Base-by-base conservation (phyloP, 352 stramenopile species). In the Globisporangium acanthophoron region DNA sequence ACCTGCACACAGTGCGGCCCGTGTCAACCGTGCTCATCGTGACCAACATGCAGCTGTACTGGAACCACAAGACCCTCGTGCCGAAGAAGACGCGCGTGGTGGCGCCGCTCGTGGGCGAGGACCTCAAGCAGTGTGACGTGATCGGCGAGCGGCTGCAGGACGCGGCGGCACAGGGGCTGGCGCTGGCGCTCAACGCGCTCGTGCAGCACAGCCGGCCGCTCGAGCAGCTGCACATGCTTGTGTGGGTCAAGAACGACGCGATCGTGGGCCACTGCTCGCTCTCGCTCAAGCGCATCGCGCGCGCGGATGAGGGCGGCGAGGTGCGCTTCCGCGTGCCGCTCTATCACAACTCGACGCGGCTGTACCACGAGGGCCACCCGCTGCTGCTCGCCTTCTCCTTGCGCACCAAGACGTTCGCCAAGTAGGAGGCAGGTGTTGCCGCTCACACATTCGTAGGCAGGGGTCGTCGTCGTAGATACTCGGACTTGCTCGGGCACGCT, bases 371-470 rank as follows among this genome's bases (percentile, higher is more conserved):
- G 44, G 73, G 74, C 8, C 74, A 88, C 35, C 81, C 81, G 33
- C 64, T 92, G 54, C 67, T 90, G 21, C 73, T 90, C 12, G 70
- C 88, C 45, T 92, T 92, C 57, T 88, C 81, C 0, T 76, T 92
- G 54, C 81, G 81, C 68, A 82, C 68, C 69, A 92, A 92, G 54
- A 90, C 78, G n/a, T 92, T 92, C 56, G 81, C 78, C 39, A 90
- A 90, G 76, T 88, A 61, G 40, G 15, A 16, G 15, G 46, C 21
- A n/a, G 18, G 13, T 27, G 18, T 29, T 21, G 6, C 5, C 43
- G 15, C 20, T 3, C 1, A 13, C 18, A 12, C 43, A 16, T 48
- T 47, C 18, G 41, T 8, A 47, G 5, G 41, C 41, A 24, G 16
- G 41, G 16, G 24, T 27, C 24, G 24, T 27, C 24, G 24, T 24